phyloP scores from a whole-genome alignment of 2,329 filamentous ascomycete species.

The Colletotrichum tropicale region DNA sequence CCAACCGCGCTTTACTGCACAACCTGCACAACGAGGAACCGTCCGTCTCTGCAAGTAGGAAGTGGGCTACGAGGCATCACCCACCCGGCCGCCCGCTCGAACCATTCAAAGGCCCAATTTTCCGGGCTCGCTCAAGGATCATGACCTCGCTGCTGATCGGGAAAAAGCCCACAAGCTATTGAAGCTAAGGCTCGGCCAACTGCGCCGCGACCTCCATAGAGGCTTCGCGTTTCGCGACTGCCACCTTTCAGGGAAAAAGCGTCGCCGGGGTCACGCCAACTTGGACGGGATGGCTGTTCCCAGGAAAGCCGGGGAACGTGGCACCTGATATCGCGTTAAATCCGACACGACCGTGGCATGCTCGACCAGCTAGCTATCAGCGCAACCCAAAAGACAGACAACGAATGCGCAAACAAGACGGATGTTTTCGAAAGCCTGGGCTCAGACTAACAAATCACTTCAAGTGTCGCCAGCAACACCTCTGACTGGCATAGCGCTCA shows the following conservation, averaged over 20 bases:
- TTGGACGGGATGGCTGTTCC: background rate
- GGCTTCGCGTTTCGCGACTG: constrained; percentile 3
- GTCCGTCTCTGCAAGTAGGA: background rate
- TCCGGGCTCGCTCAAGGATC: background rate
- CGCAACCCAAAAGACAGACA: background rate
- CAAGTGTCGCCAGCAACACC: background rate
- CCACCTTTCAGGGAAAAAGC: constrained; percentile 5
- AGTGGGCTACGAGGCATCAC: background rate
- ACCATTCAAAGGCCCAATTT: background rate
- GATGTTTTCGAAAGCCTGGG: background rate
- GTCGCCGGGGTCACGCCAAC: background rate
- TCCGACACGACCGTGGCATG: background rate
- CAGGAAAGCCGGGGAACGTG: background rate
- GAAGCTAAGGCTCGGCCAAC: background rate
- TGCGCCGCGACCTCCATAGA: background rate
- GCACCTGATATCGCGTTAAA: background rate
- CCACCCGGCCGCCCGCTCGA: background rate
- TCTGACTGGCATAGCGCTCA: background rate
- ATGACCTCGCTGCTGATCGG: background rate
- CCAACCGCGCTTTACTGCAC: background rate
- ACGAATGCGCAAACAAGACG: background rate
- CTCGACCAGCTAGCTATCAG: background rate
- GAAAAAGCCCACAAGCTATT: background rate
- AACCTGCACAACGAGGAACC: background rate
- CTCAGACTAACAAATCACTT: background rate